A percentile compares a stretch with the other conserved stretches of the same genome.
These are phyloP conservation scores for Phytophthora kernoviae DNA, from an alignment of 352 stramenopile genomes.

Conservation along the genomic window DNA sequence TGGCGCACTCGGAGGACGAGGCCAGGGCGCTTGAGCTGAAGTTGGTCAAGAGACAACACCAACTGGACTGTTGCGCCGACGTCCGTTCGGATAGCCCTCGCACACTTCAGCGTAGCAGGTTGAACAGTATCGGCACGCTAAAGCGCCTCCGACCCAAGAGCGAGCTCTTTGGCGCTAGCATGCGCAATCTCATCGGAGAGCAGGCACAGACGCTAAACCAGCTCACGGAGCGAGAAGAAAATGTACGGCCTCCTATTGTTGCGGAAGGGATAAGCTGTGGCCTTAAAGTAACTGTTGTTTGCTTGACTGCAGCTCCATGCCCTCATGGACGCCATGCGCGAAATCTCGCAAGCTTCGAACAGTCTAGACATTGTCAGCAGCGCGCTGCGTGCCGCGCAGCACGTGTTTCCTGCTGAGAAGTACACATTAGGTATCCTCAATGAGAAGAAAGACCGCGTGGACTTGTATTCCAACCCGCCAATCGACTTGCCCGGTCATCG, in stretches of 20 bases:
- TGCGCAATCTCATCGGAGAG: slow-evolving; percentile 62
- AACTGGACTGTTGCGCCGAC: slow-evolving; percentile 52
- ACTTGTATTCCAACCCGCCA: slow-evolving; percentile 67
- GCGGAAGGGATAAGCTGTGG: neutral
- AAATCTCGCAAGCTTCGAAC: slow-evolving; percentile 63
- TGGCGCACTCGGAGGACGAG: slow-evolving; percentile 43
- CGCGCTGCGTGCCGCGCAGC: slow-evolving; percentile 56
- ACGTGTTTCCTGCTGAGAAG: slow-evolving; percentile 55
- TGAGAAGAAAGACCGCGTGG: slow-evolving; percentile 65
- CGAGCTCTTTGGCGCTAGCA: slow-evolving; percentile 47
- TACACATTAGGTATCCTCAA: slow-evolving; percentile 67
- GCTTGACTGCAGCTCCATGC: slow-evolving; percentile 47
- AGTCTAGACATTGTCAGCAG: slow-evolving; percentile 56
- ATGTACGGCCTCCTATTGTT: slow-evolving; percentile 28
- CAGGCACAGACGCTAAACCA: slow-evolving; percentile 54
- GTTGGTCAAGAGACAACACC: slow-evolving; percentile 52
- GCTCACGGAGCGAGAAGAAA: slow-evolving; percentile 54
- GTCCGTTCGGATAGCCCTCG: slow-evolving; percentile 27
- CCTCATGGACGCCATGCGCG: slow-evolving; percentile 64
- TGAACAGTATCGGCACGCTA: slow-evolving; percentile 17
- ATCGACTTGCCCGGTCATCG: slow-evolving; percentile 45
- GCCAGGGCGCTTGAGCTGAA: slow-evolving; percentile 45
- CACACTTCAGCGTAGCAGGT: slow-evolving; percentile 9
- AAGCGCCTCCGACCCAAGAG: slow-evolving; percentile 53
- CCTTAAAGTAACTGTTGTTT: slow-evolving; percentile 1